Conservation (phyloP, 2,329 filamentous ascomycete species). For the Paecilomyces variotii region DNA sequence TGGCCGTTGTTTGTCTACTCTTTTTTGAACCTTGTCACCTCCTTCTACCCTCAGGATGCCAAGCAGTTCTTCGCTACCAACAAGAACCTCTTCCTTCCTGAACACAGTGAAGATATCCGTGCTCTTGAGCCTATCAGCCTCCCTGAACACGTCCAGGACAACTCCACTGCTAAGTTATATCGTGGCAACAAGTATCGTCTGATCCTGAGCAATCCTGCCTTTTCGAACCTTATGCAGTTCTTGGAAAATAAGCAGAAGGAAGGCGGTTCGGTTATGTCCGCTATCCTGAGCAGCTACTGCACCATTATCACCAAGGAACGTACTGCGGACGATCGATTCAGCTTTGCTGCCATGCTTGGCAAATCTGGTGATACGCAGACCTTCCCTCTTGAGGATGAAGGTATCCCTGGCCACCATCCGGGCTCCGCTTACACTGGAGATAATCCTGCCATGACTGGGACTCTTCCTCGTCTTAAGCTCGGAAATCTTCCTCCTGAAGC, state of each 20-base stretch:
- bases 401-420: constrained; percentile 59
- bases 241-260: constrained; percentile 78
- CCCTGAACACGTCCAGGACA: constrained; percentile 69
- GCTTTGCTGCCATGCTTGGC: constrained; percentile 52
- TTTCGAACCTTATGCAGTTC: constrained; percentile 75
- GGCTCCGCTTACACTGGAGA: constrained; percentile 54
- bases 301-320: constrained; percentile 54
- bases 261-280: constrained; percentile 69
- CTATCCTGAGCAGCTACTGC: constrained; percentile 58
- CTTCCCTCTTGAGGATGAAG: constrained; percentile 59
- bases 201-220: constrained; percentile 78
- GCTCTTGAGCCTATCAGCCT: constrained; percentile 65
- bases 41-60: constrained; percentile 64
- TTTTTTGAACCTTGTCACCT: constrained; percentile 68
- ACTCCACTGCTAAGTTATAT: constrained; percentile 72
- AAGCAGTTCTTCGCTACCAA: constrained; percentile 65
- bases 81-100: constrained; percentile 61
- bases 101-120: constrained; percentile 74
- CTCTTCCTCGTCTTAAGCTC: constrained; percentile 59
- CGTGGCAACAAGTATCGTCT: constrained; percentile 80
- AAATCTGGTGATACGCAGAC: constrained; percentile 47
- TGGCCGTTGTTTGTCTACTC: constrained; percentile 96
- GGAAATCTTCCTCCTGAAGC: constrained; percentile 77
- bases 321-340: constrained; percentile 49
- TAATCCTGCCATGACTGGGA: constrained; percentile 49